Evolutionary conservation across 2,329 filamentous ascomycete species (phyloP).

Genomic region (Escovopsis sp.): DNA sequence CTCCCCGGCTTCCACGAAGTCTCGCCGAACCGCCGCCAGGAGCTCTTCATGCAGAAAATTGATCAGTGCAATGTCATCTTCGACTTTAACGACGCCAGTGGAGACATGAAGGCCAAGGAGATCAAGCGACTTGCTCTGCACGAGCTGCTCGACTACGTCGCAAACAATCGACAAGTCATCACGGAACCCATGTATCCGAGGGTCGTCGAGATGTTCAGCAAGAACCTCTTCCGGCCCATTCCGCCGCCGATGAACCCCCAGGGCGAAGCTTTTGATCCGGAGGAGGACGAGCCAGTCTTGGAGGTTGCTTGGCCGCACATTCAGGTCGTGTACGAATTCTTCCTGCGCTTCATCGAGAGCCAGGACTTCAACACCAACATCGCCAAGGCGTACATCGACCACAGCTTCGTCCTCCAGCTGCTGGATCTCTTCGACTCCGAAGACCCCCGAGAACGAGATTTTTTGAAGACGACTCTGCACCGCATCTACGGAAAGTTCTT

Average conservation of each 20-base stretch:
- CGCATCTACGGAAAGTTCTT: conserved; percentile 98
- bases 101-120: conserved; percentile 99
- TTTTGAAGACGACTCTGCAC: conserved; percentile 94
- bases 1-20: conserved; percentile 96
- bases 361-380: conserved; percentile 99
- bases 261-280: conserved; percentile 93
- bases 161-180: conserved; percentile 96
- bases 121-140: conserved; percentile 95
- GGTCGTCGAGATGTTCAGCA: conserved; percentile 98
- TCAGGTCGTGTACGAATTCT: conserved; percentile 98
- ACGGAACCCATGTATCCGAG: conserved; percentile 98
- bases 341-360: conserved; percentile 95
- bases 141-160: conserved; percentile 92
- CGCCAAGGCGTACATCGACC: conserved; percentile 96
- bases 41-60: conserved; percentile 99
- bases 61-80: conserved; percentile 99
- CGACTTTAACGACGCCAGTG: conserved; percentile 96
- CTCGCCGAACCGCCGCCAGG: conserved; percentile 81
- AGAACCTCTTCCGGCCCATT: conserved; percentile 94
- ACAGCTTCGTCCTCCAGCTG: conserved; percentile 89
- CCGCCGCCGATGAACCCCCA: conserved; percentile 95
- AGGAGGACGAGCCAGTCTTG: conserved; percentile 94
- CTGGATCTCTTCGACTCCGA: conserved; percentile 98
- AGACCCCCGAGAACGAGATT: conserved; percentile 90
- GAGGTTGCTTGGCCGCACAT: conserved; percentile 99